Evolutionary conservation across 305 asterid species (phyloP), one percentile per base, ranked within the genome.

Genomic region (Andrographis paniculata): DNA sequence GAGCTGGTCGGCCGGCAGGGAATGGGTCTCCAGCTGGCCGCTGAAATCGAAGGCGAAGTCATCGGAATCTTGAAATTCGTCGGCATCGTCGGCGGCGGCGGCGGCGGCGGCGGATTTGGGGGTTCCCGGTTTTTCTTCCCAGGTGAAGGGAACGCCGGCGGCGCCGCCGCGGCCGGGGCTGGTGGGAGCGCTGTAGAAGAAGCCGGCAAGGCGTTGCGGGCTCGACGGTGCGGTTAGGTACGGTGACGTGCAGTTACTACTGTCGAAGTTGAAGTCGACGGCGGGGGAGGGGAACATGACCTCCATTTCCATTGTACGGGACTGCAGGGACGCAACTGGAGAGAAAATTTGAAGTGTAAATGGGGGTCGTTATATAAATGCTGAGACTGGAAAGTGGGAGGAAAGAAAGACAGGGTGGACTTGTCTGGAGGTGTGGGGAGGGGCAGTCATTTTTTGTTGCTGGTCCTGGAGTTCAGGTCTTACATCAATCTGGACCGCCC

Each of bases 41-140:
- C 87, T 75, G 70, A 78, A 85, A 56, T 89, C 91, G 52, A 89
- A 89, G 3, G 88, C 93, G 52, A 89, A 86, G 23, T 77, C 79
- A 28, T 77, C 79, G 0, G 46, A 16, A 27, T 49, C 79, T 13
- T 52, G 53, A 14, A 55, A 22, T 7, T 60, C 62, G 0, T 55
- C 67, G 1, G 57, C 62, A 0, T 55, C 67, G 1, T 47, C 64
- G 23, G 55, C 77, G 6, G 60, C 71, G 46, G 61, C 6, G n/a
- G 69, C 63, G 14, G 68, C 48, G 30, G 42, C 50, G 58, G 2
- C 0, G 13, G 59, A 12, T 51, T 79, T 82, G 16, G 87, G 76
- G 17, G 41, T 59, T 14, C 77, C 80, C 0, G 80, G 75, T 24
- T 59, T 63, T 2, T 76, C 74, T 48, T 80, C 94, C 93, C 94